A percentile compares a stretch with the other conserved stretches of the same genome.
These are phyloP conservation scores for Bipolaris gigantea DNA, from an alignment of 2,329 filamentous ascomycete species.

Conservation along the genomic window DNA sequence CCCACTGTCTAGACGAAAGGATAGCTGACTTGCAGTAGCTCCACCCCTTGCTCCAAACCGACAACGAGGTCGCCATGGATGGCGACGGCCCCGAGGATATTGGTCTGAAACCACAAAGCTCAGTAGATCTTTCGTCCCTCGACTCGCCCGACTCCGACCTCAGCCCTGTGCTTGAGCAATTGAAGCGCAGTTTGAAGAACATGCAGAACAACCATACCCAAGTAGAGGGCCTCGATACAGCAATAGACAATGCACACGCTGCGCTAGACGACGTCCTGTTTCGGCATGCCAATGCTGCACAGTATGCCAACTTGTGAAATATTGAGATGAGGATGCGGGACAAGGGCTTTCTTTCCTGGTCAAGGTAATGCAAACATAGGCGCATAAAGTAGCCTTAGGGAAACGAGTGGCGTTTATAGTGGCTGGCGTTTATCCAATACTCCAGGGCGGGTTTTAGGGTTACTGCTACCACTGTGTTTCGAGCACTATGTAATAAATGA, in stretches of 20 bases:
- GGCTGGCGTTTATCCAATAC: slow-evolving; percentile 29
- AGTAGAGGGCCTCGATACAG: slow-evolving; percentile 40
- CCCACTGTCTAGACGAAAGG: slow-evolving; percentile 8
- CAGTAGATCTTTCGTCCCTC: slow-evolving; percentile 23
- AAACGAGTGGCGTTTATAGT: slow-evolving; percentile 20
- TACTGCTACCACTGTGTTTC: background rate
- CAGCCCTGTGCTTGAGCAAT: slow-evolving; percentile 40
- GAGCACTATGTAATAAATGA: background rate
- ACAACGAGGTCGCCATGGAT: slow-evolving; percentile 16
- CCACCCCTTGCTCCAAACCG: slow-evolving; percentile 38
- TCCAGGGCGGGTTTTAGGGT: slow-evolving; percentile 7
- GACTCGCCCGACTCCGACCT: slow-evolving; percentile 39
- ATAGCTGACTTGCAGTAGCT: slow-evolving; percentile 31
- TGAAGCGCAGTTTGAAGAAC: slow-evolving; percentile 43
- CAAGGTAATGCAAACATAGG: slow-evolving; percentile 23
- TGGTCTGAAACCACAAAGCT: slow-evolving; percentile 24
- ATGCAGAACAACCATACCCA: slow-evolving; percentile 46
- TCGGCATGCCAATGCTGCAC: slow-evolving; percentile 33
- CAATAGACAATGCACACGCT: slow-evolving; percentile 32
- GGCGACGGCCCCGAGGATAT: slow-evolving; percentile 40
- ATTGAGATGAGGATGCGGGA: slow-evolving; percentile 32
- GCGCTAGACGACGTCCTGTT: slow-evolving; percentile 43
- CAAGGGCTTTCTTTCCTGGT: slow-evolving; percentile 17
- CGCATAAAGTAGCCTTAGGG: slow-evolving; percentile 14
- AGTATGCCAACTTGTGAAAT: slow-evolving; percentile 39